Base-by-base conservation (phyloP, 331 rosid species). In the Rhamnella rubrinervis region DNA sequence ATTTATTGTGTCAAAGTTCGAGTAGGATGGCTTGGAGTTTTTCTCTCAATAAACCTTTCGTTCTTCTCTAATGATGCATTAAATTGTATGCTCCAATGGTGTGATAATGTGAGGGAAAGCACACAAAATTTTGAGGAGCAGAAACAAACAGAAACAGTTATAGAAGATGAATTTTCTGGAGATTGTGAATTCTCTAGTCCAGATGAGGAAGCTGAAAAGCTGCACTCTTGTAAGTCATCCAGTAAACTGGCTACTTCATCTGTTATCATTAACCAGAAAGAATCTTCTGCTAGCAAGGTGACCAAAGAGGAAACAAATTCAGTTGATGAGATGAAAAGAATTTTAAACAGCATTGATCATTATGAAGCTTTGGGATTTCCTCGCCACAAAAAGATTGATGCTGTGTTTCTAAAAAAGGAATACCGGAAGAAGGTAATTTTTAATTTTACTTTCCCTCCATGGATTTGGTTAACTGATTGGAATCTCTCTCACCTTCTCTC, bases 21-120 rank as follows among this genome's bases (percentile, higher is more conserved):
- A 63, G 93, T 86, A 59, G 99, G 99, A 80, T 95, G 99, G 99
- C 76, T 59, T 17, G 99, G 99, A 60, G 92, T 89, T 63, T 78
- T 91, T 76, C 89, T 88, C 72, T 86, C 96, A 17, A 66, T 89
- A 65, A 87, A 92, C 82, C 97, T 95, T 61, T 88, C 97, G 39
- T 89, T 91, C 83, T 82, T 95, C 68, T 95, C 99, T 31, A 91
- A 86, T 17, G 92, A 95, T 71, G 77, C 89, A 28, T 79, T 91
- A 73, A 85, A 77, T 79, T 86, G 77, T 80, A 75, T 95, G 81
- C 92, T 95, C 75, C 97, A 86, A 77, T 87, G 89, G 96, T 91
- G 90, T 85, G 99, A 95, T 81, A 87, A 87, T 49, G 76, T 80
- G 79, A 85, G 90, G 64, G 96, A 91, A 73, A 85, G 76, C 61